Evolutionary conservation across 805 yeast species (phyloP).

Genomic region (Pichia californica): DNA sequence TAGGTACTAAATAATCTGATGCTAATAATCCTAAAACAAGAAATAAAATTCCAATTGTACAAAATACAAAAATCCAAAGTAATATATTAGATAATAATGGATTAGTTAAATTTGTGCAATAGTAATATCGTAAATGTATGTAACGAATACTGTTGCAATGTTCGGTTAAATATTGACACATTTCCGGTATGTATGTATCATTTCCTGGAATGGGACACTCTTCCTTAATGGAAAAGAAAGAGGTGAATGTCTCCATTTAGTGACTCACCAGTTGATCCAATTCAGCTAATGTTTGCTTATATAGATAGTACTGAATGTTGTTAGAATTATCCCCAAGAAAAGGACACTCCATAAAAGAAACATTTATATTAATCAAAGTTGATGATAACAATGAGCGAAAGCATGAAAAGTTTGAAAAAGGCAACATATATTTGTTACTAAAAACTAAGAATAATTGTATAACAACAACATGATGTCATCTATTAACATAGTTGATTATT

Average conservation of each 20-base stretch:
- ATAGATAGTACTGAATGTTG: too few species aligned
- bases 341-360: too few species aligned
- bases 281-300: too few species aligned
- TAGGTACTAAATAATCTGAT: conserved; percentile 77
- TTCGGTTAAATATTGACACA: conserved; percentile 18
- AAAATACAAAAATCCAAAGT: conserved; percentile 8
- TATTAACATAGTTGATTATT: too few species aligned
- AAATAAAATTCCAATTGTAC: conserved; percentile 39
- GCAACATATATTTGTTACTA: too few species aligned
- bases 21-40: conserved; percentile 71
- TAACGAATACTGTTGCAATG: conserved; percentile 18
- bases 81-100: conserved; percentile 9
- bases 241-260: background rate
- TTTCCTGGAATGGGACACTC: conserved; percentile 8
- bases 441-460: too few species aligned
- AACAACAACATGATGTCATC: too few species aligned
- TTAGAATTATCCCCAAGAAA: too few species aligned
- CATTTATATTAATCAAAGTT: too few species aligned
- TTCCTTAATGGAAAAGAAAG: background rate
- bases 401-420: too few species aligned
- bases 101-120: conserved; percentile 15
- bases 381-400: too few species aligned
- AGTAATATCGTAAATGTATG: conserved; percentile 21
- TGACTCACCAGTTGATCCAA: too few species aligned
- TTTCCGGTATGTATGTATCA: conserved; percentile 8